A percentile compares a stretch with the other conserved stretches of the same genome.
phyloP scores from a whole-genome alignment of 2,329 filamentous ascomycete genomes.

The Pseudogymnoascus sp. region DNA sequence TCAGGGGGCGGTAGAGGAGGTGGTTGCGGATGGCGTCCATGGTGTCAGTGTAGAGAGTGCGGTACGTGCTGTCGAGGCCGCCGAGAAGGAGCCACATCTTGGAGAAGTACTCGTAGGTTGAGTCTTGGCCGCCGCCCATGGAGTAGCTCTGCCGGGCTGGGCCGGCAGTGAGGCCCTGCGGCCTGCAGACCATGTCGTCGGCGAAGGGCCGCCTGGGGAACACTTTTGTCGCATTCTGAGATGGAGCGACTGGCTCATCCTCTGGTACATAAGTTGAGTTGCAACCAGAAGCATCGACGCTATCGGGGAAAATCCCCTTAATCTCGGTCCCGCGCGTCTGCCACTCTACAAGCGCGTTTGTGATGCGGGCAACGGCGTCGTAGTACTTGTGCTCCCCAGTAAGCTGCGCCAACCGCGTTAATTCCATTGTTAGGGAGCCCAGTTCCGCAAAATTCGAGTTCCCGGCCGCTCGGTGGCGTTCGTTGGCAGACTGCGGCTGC shows the following conservation, averaged over 20 bases:
- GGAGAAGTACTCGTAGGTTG: conserved; percentile 63
- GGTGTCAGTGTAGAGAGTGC: conserved; percentile 60
- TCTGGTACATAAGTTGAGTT: conserved; percentile 42
- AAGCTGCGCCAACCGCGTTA: conserved; percentile 79
- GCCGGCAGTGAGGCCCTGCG: conserved; percentile 47
- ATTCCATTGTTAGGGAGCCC: conserved; percentile 76
- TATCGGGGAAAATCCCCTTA: conserved; percentile 72
- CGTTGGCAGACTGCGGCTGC: conserved; percentile 55
- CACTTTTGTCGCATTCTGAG: not conserved
- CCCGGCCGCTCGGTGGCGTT: conserved; percentile 52
- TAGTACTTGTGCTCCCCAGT: conserved; percentile 78
- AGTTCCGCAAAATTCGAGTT: conserved; percentile 42
- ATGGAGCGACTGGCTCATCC: not conserved
- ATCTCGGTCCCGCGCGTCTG: conserved; percentile 56
- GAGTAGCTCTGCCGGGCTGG: conserved; percentile 40
- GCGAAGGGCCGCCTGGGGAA: not conserved
- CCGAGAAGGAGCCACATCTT: conserved; percentile 69
- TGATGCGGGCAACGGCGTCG: conserved; percentile 80
- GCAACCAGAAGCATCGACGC: conserved; percentile 72
- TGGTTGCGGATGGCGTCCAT: conserved; percentile 61
- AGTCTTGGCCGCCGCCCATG: conserved; percentile 59
- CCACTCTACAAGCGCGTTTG: conserved; percentile 65
- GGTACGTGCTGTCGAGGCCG: conserved; percentile 64
- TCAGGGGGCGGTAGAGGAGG: conserved; percentile 71
- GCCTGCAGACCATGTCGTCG: conserved; percentile 38